Evolutionary conservation across 257 asterid genomes (phyloP), one percentile per base, ranked within the genome.

Genomic region (Nicotiana undulata): DNA sequence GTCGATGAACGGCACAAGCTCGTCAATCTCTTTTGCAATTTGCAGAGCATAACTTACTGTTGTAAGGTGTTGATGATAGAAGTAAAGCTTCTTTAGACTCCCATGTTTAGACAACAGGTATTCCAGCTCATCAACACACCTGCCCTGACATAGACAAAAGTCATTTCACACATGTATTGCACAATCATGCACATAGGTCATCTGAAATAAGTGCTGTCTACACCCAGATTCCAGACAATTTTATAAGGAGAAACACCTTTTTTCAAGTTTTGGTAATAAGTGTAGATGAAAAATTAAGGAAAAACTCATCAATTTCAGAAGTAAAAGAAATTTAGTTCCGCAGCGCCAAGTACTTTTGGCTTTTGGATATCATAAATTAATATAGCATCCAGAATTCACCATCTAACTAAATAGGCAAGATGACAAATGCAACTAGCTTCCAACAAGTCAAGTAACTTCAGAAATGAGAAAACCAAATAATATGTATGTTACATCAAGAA

Each of bases 121-220:
- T 88, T 92, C 99, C 81, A 94, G 98, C 91, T 96, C 98, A 90
- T 96, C 99, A 79, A 94, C 92, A 63, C 98, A 96, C 87, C 99
- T 96, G 97, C 87, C 88, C 63, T 75, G 76, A 87, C 59, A 83
- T 72, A 81, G 61, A 46, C 65, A 79, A 88, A 63, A 76, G 79
- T 70, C 74, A 63, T 83, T 55, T 87, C 79, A 72, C 65, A 80
- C 3, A 34, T 49, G 60, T 65, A 77, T 75, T 60, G 82, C 79
- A 81, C 61, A n/a, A 55, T 70, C 68, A 75, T 68, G 16, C 70
- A 81, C 29, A 44, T 13, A 82, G 58, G 79, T 80, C 80, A 58
- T 77, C 29, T 34, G 46, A 80, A 80, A 34, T 51, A n/a, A 0
- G 15, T 65, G 77, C 22, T 13, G 37, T 64, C 66, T 40, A 24